Evolutionary conservation across 225 moss, liverwort and hornwort species (phyloP).

Genomic region (Straminergon stramineum): DNA sequence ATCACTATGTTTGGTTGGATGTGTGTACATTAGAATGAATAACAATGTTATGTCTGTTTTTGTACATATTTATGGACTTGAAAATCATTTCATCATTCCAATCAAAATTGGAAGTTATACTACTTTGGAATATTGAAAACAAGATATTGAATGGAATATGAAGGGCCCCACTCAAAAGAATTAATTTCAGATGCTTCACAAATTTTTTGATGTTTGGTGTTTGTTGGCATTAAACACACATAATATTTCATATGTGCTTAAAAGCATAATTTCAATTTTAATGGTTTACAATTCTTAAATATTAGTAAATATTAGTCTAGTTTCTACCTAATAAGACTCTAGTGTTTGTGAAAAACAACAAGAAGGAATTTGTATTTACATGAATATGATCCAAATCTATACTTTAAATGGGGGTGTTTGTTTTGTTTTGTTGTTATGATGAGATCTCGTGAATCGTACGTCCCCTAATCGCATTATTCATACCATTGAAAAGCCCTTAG

Average conservation of each 20-base stretch:
- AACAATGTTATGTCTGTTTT: accelerated
- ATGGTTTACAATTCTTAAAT: background rate
- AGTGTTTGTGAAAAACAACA: background rate
- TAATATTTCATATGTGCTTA: no score
- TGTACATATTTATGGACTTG: no score
- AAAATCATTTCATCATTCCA: background rate
- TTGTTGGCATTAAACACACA: background rate
- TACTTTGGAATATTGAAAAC: background rate
- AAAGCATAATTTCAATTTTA: background rate
- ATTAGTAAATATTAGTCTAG: background rate
- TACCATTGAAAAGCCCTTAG: no score
- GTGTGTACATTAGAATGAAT: background rate
- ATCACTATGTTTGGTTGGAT: background rate
- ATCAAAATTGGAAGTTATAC: accelerated
- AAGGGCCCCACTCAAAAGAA: background rate
- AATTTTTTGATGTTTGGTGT: background rate
- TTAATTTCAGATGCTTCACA: background rate
- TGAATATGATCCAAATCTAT: background rate
- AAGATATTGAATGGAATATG: background rate
- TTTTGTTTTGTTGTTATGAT: no score
- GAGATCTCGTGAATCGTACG: no score
- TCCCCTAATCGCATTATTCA: no score
- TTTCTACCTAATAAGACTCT: background rate
- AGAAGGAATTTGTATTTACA: background rate
- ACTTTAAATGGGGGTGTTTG: background rate